phyloP scores from a whole-genome alignment of 768 basidiomycete genomes.

The Naganishia friedmannii region DNA sequence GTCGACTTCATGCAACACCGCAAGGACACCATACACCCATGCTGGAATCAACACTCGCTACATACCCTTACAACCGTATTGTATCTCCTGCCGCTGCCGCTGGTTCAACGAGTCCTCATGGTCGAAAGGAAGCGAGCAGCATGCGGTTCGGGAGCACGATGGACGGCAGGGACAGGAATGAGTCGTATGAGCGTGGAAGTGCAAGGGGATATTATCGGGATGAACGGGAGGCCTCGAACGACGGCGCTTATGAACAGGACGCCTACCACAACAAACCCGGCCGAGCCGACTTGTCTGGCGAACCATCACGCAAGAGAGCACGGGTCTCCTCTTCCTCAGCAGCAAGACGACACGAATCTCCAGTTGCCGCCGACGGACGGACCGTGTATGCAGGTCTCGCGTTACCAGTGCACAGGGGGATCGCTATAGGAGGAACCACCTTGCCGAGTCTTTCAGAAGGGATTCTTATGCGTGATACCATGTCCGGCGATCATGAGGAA shows the following conservation, averaged over 20 bases:
- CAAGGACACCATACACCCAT: background rate
- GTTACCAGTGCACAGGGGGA: constrained; percentile 7
- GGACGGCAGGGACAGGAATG: background rate
- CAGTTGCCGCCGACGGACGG: background rate
- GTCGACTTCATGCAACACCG: background rate
- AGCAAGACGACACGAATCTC: background rate
- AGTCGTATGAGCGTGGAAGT: constrained; percentile 1
- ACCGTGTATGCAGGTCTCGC: background rate
- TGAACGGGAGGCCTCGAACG: background rate
- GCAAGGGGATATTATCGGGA: background rate
- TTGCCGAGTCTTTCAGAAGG: constrained; percentile 15
- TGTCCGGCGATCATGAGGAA: background rate
- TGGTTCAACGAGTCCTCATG: too few species aligned
- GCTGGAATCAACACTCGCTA: constrained; percentile 8
- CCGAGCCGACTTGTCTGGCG: background rate
- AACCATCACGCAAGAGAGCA: background rate
- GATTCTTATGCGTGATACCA: background rate
- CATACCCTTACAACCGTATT: constrained; percentile 8
- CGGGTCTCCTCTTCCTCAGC: background rate
- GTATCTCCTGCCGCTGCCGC: background rate
- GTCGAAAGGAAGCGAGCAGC: background rate
- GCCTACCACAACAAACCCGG: background rate
- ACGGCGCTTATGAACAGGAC: background rate
- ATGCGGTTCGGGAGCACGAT: background rate
- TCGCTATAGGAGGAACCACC: constrained; percentile 16